These are phyloP conservation scores for Naganishia antarctica DNA, from an alignment of 768 basidiomycete species.

Conservation along the genomic window DNA sequence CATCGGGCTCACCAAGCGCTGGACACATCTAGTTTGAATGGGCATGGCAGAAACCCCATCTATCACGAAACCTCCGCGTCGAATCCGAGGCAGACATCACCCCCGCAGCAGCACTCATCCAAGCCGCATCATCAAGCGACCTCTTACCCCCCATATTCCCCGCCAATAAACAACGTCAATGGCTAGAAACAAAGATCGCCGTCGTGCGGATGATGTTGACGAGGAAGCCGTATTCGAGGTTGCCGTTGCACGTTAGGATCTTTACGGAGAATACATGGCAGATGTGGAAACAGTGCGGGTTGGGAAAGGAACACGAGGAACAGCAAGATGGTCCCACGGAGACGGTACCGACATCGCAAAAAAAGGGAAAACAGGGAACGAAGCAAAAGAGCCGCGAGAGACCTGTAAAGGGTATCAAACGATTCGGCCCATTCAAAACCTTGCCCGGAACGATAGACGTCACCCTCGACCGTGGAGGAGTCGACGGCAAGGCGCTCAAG, in stretches of 20 bases:
- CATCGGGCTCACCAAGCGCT: too few species aligned
- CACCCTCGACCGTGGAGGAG: conserved; percentile 41
- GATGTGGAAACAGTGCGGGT: conserved; percentile 53
- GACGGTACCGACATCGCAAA: not conserved
- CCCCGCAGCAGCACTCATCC: conserved; percentile 11
- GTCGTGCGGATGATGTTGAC: conserved; percentile 63
- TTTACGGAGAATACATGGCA: conserved; percentile 63
- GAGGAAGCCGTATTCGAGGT: conserved; percentile 63
- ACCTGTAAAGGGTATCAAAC: not conserved
- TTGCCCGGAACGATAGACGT: conserved; percentile 28
- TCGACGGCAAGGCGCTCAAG: conserved; percentile 36
- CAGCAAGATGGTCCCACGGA: not conserved
- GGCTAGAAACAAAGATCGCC: conserved; percentile 41
- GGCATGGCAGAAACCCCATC: conserved; percentile 73
- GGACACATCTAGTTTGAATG: conserved; percentile 60
- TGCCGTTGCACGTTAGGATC: conserved; percentile 70
- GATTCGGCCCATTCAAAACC: conserved; percentile 20
- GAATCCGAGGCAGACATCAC: conserved; percentile 3
- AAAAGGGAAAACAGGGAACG: conserved; percentile 23
- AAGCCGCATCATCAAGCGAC: conserved; percentile 23
- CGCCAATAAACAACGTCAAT: conserved; percentile 39
- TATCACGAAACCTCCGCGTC: conserved; percentile 58
- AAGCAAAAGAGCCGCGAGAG: conserved; percentile 16
- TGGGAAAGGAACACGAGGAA: not conserved
- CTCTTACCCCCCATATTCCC: conserved; percentile 37